Conservation (phyloP, 768 basidiomycete genomes). For the Boletus fagicola region DNA sequence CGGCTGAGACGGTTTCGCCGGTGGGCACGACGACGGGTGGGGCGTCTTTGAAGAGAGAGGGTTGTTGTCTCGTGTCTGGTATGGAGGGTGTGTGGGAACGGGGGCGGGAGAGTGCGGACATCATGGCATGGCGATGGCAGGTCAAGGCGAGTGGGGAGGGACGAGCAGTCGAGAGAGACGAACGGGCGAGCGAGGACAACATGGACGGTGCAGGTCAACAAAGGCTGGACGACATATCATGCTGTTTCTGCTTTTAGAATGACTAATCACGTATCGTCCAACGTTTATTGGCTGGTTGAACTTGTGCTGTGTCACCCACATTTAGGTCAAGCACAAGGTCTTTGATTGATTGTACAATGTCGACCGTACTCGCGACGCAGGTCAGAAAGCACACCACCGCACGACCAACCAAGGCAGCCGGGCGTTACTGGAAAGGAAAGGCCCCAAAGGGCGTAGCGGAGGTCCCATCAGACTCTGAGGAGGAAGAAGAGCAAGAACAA, state of each 20-base stretch:
- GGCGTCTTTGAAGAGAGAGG: slow-evolving; percentile 38
- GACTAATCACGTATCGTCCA: slow-evolving; percentile 22
- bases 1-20: slow-evolving; percentile 45
- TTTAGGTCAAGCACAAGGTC: not conserved
- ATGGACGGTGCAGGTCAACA: slow-evolving; percentile 14
- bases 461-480: slow-evolving; percentile 62
- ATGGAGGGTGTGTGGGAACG: slow-evolving; percentile 27
- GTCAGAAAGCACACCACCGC: slow-evolving; percentile 72
- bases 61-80: slow-evolving; percentile 17
- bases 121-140: slow-evolving; percentile 55
- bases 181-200: slow-evolving; percentile 21
- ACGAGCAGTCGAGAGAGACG: not conserved
- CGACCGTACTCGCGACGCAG: slow-evolving; percentile 34
- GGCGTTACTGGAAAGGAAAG: slow-evolving; percentile 89
- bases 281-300: slow-evolving; percentile 6
- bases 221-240: too few species aligned
- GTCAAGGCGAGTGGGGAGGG: slow-evolving; percentile 1
- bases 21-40: slow-evolving; percentile 54
- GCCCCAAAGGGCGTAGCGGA: slow-evolving; percentile 72
- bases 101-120: slow-evolving; percentile 53
- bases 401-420: slow-evolving; percentile 75
- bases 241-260: not conserved
- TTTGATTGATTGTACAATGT: slow-evolving; percentile 21
- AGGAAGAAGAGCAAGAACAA: slow-evolving; percentile 50
- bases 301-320: not conserved